These are phyloP conservation scores for Pulveroboletus sp. DNA, from an alignment of 1,284 basidiomycete genomes.

Conservation along the genomic window DNA sequence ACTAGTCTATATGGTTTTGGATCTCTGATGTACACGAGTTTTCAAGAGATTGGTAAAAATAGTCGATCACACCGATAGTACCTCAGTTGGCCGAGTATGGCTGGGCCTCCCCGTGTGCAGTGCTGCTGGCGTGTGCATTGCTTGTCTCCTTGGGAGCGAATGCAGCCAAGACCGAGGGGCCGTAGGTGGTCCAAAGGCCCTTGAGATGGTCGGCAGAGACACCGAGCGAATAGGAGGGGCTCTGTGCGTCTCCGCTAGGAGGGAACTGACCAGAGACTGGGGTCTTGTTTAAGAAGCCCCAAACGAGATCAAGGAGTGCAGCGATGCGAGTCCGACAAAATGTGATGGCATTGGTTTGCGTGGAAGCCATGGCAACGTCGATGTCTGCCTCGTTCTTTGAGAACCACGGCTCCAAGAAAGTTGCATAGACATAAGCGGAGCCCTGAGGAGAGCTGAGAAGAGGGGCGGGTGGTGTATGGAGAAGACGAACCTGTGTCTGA, in stretches of 20 bases:
- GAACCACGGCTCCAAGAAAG: constrained; percentile 69
- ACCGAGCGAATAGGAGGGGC: constrained; percentile 4
- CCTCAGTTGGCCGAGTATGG: constrained; percentile 18
- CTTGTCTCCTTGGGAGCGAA: constrained; percentile 20
- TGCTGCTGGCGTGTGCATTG: constrained; percentile 12
- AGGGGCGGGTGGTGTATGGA: too few relatives aligned
- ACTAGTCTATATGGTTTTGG: constrained; percentile 11
- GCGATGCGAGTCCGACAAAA: constrained; percentile 54
- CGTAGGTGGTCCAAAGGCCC: constrained; percentile 42
- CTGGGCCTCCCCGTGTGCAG: background rate
- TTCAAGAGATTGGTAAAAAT: background rate
- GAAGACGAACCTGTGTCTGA: constrained; percentile 61
- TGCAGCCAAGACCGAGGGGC: constrained; percentile 35
- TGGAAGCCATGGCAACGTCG: constrained; percentile 59
- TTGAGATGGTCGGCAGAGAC: constrained; percentile 34
- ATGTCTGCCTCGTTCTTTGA: constrained; percentile 64
- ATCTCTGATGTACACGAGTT: constrained; percentile 11
- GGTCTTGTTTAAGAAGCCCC: constrained; percentile 45
- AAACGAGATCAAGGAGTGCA: constrained; percentile 48
- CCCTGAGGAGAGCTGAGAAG: constrained; percentile 48
- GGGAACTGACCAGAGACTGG: constrained; percentile 28
- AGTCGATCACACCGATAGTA: background rate
- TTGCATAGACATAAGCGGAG: constrained; percentile 69
- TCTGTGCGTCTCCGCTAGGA: constrained; percentile 18
- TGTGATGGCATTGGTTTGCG: constrained; percentile 51